Conservation (phyloP, 192 early-diverging fungal genomes). For the Mortierella alpina region DNA sequence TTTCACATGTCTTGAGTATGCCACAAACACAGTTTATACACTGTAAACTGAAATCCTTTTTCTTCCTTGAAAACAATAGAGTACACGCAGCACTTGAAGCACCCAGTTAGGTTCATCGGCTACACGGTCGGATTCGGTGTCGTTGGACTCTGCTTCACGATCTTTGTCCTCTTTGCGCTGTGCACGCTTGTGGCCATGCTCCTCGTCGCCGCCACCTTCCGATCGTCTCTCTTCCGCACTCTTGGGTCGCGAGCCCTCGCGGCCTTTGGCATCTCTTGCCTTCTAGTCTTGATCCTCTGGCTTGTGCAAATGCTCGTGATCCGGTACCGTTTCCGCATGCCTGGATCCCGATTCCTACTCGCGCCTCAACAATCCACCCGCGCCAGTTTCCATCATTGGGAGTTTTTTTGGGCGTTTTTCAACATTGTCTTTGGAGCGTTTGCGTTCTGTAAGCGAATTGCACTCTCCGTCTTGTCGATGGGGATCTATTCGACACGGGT, state of each 20-base stretch:
- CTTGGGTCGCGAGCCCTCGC: conserved; percentile 33
- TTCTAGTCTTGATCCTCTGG: conserved; percentile 44
- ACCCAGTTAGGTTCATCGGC: conserved; percentile 46
- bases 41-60: not conserved
- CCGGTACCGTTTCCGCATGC: conserved; percentile 49
- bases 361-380: conserved; percentile 27
- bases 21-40: not conserved
- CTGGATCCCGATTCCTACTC: conserved; percentile 42
- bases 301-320: conserved; percentile 51
- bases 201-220: conserved; percentile 50
- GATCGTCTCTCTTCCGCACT: conserved; percentile 45
- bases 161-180: conserved; percentile 38
- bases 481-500: conserved; percentile 38
- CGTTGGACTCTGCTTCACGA: conserved; percentile 45
- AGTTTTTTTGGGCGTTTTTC: conserved; percentile 54
- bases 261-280: conserved; percentile 37
- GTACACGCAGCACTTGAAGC: conserved; percentile 50
- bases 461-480: conserved; percentile 26
- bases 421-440: conserved; percentile 54
- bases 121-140: conserved; percentile 53
- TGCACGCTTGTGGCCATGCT: conserved; percentile 46
- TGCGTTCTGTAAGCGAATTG: conserved; percentile 41
- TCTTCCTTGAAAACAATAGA: conserved; percentile 11
- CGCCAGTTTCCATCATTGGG: conserved; percentile 46
- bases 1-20: not conserved